Base-by-base conservation (phyloP, 78 protist species). In the Dictyostelium firmibasis region DNA sequence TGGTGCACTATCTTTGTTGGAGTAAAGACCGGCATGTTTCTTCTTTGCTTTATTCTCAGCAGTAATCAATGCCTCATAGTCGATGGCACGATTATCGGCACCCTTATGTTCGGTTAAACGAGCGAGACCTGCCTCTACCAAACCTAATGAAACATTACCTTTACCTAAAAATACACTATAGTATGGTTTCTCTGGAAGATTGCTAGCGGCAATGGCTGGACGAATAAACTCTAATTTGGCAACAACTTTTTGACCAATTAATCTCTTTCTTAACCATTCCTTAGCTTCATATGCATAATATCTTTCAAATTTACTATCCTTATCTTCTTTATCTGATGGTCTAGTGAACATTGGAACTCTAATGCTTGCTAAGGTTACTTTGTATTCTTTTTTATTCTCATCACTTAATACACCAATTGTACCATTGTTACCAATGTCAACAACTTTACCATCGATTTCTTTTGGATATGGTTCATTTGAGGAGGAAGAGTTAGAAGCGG, bases 11-110 rank as follows among this genome's bases (percentile, higher is more conserved):
- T 84, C 85, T 38, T 82, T 75, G 47, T 82, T 86, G 9, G 91
- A 70, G 43, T 31, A 43, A 1, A 86, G 77, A 62, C 97, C 97
- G 6, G 27, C 70, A 50, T 79, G 72, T 23, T 50, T 81, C 84
- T 94, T 94, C 74, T 94, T 94, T 29, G 97, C 97, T 35, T 78
- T 86, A 79, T 44, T 77, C 83, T 94, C 97, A 14, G 97, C 97
- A 3, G 86, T 43, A 27, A 94, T 29, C 67, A 94, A 77, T 20
- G 92, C 84, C 38, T 88, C 97, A 38, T 94, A 94, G 23, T 86
- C 97, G 8, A 78, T 53, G 3, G 93, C 81, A 38, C 97, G 36
- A 33, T 77, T 81, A 77, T 94, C 97, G 0, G 95, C 93, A 27
- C 91, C 84, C 64, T 89, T 94, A 20, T 89, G 91, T 44, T 84